Evolutionary conservation across 768 basidiomycete genomes (phyloP), one percentile per base, ranked within the genome.

Genomic region (Collybia mongolica): DNA sequence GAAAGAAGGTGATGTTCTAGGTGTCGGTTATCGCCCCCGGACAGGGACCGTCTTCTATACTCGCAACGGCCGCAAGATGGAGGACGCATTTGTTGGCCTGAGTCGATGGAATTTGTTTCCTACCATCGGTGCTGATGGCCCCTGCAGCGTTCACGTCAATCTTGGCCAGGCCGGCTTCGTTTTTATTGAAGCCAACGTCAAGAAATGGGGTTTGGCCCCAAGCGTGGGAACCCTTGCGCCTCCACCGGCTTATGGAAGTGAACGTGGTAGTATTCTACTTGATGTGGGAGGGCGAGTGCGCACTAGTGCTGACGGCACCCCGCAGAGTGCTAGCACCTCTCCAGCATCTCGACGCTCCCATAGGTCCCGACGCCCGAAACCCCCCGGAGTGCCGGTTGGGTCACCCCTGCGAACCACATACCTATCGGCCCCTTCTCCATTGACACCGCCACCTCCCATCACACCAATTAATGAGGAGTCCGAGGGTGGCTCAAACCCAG

Each of bases 21-120:
- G 97, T 24, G 81, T 98, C 18, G 97, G 95, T 4, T 99, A 97
- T 71, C 85, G 94, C 19, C 97, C 97, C 4, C 85, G 97, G 36
- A 92, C 90, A 2, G 97, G 97, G 23, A 95, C 93, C 0, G 93
- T 99, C n/a, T 99, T 99, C 73, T 99, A 91, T 76, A 98, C 97
- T 35, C 88, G 95, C 52, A 99, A 99, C 60, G 97, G 97, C 26
- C 85, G 94, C 53, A 97, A 94, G 72, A 83, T 93, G 67, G 96
- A 98, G 59, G 97, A 99, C 66, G 95, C 93, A 6, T 99, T 92
- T 60, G 74, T 92, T 48, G 96, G 94, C 32, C 75, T 99, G 51
- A 90, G 82, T 61, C 79, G 83, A 47, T 90, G 88, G 79, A 98
- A 98, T 62, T 81, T 99, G 15, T 99, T 99, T 77, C 97, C 97